Evolutionary conservation across 2,329 filamentous ascomycete genomes (phyloP).

Genomic region (Didymella keratinophila): DNA sequence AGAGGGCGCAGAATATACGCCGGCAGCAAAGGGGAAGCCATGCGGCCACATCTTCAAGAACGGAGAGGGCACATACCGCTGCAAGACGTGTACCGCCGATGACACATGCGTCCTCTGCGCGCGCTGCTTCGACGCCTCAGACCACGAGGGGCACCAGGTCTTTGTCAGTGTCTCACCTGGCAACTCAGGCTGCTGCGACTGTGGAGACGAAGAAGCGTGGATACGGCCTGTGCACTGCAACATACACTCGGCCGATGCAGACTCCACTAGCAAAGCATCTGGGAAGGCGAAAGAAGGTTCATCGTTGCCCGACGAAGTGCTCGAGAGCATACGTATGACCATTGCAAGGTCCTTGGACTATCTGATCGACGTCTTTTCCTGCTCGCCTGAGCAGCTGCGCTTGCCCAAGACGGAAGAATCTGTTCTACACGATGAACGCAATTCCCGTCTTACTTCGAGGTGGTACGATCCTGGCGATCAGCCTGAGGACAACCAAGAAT

Average conservation of each 20-base stretch:
- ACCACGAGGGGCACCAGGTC: constrained; percentile 92
- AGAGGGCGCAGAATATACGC: constrained; percentile 93
- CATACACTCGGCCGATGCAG: constrained; percentile 75
- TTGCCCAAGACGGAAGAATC: constrained; percentile 82
- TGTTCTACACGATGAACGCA: constrained; percentile 80
- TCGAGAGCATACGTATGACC: constrained; percentile 82
- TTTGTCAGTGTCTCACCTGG: constrained; percentile 86
- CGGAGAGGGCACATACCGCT: constrained; percentile 92
- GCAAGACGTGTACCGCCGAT: constrained; percentile 91
- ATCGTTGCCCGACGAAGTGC: constrained; percentile 75
- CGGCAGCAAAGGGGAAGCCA: constrained; percentile 87
- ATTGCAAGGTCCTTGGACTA: constrained; percentile 89
- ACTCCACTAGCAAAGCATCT: constrained; percentile 50
- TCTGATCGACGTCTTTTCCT: constrained; percentile 96
- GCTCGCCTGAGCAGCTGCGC: constrained; percentile 93
- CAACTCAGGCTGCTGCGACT: constrained; percentile 96
- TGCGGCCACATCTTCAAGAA: constrained; percentile 97
- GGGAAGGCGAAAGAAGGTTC: constrained; percentile 66
- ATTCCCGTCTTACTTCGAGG: constrained; percentile 76
- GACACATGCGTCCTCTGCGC: constrained; percentile 96
- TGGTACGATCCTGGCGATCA: constrained; percentile 72
- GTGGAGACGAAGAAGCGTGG: constrained; percentile 96
- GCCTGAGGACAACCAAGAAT: constrained; percentile 73
- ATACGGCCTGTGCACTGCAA: constrained; percentile 85
- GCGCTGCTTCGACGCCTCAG: constrained; percentile 92